Percentiles rank a stretch among this genome's conserved stretches.
Evolutionary conservation across 257 asterid species (phyloP).

Genomic region (Eustoma russellianum): DNA sequence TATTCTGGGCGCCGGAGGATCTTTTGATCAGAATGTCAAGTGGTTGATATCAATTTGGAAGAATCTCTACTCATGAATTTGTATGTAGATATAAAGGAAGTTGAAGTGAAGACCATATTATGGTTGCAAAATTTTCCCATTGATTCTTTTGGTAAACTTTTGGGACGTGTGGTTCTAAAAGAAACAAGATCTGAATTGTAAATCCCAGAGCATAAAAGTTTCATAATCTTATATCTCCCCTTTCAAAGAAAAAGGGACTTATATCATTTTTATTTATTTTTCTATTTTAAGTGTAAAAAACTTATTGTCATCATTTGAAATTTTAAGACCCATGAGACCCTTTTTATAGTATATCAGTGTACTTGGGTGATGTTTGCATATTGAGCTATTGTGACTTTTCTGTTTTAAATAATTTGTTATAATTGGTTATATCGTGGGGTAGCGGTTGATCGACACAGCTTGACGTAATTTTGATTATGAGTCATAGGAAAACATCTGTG

Average conservation of each 20-base stretch:
- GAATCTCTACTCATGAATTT: conserved; percentile 24
- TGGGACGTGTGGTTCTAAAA: conserved; percentile 28
- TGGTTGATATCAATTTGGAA: too few relatives aligned
- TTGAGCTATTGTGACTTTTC: background rate
- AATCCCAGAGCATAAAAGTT: conserved; percentile 21
- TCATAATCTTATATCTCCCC: conserved; percentile 30
- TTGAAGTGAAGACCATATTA: conserved; percentile 14
- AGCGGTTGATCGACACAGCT: too few relatives aligned
- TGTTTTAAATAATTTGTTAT: too few relatives aligned
- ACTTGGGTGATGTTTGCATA: background rate
- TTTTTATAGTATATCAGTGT: too few relatives aligned
- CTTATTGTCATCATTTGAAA: background rate
- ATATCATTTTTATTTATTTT: conserved; percentile 17
- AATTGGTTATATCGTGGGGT: too few relatives aligned
- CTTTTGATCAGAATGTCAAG: conserved; percentile 13
- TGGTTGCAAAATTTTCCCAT: conserved; percentile 32
- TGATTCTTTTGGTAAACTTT: conserved; percentile 58
- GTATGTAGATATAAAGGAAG: conserved; percentile 55
- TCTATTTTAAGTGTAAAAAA: conserved; percentile 3
- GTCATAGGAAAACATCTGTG: too few relatives aligned
- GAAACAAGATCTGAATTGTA: conserved; percentile 23
- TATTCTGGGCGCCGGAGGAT: conserved; percentile 15
- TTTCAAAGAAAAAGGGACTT: conserved; percentile 35
- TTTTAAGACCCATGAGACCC: background rate
- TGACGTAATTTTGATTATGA: too few relatives aligned